Conservation (phyloP, 495 filamentous ascomycete genomes). For the Xylaria curta region DNA sequence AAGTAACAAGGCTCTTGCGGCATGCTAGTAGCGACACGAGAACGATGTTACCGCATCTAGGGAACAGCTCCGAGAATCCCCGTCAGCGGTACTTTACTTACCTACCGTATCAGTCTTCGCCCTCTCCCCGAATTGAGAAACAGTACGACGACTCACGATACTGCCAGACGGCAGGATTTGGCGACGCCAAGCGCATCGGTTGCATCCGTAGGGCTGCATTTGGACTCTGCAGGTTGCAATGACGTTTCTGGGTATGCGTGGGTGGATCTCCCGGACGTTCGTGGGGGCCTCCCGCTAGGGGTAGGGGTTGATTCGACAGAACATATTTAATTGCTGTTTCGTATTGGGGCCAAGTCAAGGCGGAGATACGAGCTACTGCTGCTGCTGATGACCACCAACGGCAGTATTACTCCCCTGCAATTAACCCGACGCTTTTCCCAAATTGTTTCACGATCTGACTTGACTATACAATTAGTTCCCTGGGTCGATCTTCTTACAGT, state of each 20-base stretch:
- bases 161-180: conserved; percentile 8
- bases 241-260: conserved; percentile 18
- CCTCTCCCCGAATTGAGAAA: conserved; percentile 6
- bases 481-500: neutral
- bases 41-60: conserved; percentile 24
- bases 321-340: conserved; percentile 25
- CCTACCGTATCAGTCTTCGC: conserved; percentile 12
- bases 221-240: conserved; percentile 23
- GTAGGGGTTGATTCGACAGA: conserved; percentile 25
- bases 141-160: conserved; percentile 4
- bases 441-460: conserved; percentile 7
- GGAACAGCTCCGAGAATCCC: conserved; percentile 24
- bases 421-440: conserved; percentile 9
- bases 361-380: conserved; percentile 17
- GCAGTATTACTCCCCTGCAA: conserved; percentile 8
- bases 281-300: conserved; percentile 13
- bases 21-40: conserved; percentile 29
- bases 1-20: conserved; percentile 14
- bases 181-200: conserved; percentile 17
- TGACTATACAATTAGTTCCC: neutral
- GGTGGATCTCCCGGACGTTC: conserved; percentile 24
- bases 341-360: conserved; percentile 21
- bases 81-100: conserved; percentile 22
- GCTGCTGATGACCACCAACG: conserved; percentile 7
- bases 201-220: conserved; percentile 27